These are phyloP conservation scores for Pistacia atlantica DNA, from an alignment of 345 rosid genomes.

Conservation along the genomic window DNA sequence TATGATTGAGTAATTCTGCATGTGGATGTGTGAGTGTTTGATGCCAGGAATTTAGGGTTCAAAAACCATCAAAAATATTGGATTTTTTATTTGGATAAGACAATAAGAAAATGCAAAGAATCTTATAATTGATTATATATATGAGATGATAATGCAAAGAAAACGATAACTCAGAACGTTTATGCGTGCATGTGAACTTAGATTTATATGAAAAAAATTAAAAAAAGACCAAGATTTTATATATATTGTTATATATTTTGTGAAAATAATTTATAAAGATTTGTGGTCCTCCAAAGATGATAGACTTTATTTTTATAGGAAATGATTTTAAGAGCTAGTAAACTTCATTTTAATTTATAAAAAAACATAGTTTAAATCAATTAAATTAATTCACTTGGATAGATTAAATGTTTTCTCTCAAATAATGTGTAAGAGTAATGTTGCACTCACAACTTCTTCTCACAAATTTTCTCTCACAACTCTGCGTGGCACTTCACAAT, in stretches of 20 bases:
- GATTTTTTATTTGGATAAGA: neutral
- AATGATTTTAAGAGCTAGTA: no score
- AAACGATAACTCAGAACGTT: neutral
- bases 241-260: neutral
- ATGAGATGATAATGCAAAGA: neutral
- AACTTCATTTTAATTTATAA: no score
- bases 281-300: slow-evolving; percentile 19
- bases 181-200: neutral
- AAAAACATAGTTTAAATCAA: no score
- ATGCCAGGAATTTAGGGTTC: neutral
- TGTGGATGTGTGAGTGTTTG: neutral
- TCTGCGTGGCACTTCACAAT: no score
- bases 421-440: no score
- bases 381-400: no score
- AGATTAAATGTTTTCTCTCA: no score
- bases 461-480: no score
- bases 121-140: neutral
- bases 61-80: no score
- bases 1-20: neutral
- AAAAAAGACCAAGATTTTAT: neutral
- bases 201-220: neutral
- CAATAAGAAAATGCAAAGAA: neutral
- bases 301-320: no score
- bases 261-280: neutral
- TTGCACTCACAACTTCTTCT: no score